Conservation (phyloP, 169 alveolate species). For the Eimeria maxima region DNA sequence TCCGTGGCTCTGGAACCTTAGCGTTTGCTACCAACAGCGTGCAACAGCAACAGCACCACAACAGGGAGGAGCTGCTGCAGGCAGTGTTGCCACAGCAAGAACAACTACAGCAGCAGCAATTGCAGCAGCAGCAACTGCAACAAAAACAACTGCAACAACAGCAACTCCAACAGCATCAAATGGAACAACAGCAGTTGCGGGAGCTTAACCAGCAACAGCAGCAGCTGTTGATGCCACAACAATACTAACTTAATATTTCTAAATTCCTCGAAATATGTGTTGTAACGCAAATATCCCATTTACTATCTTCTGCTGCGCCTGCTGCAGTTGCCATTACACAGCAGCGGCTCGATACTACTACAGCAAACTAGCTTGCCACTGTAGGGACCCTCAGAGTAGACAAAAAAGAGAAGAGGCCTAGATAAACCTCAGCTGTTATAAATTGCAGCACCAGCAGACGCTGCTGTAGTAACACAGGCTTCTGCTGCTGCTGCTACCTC, state of each 20-base stretch:
- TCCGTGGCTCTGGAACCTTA: neutral
- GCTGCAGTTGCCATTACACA: neutral
- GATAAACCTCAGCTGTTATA: neutral
- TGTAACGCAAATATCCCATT: neutral
- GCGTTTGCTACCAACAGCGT: neutral
- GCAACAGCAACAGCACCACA: slow-evolving; percentile 24
- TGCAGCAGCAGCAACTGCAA: neutral
- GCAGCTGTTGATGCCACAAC: slow-evolving; percentile 61
- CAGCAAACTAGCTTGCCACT: neutral
- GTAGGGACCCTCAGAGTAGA: neutral
- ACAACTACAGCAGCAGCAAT: slow-evolving; percentile 40
- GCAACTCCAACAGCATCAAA: slow-evolving; percentile 11
- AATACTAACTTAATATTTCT: slow-evolving; percentile 7
- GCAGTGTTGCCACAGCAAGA: slow-evolving; percentile 25
- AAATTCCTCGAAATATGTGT: neutral
- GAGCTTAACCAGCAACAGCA: slow-evolving; percentile 16
- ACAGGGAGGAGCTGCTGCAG: slow-evolving; percentile 35
- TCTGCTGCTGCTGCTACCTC: slow-evolving; percentile 10
- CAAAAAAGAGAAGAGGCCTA: neutral
- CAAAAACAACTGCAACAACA: neutral
- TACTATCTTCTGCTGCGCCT: neutral
- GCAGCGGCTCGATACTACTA: neutral
- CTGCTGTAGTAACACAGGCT: neutral
- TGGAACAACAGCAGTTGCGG: slow-evolving; percentile 6
- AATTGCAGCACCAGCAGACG: slow-evolving; percentile 4